phyloP scores from a whole-genome alignment of 1,284 basidiomycete species.

The Rhodotorula sp. region DNA sequence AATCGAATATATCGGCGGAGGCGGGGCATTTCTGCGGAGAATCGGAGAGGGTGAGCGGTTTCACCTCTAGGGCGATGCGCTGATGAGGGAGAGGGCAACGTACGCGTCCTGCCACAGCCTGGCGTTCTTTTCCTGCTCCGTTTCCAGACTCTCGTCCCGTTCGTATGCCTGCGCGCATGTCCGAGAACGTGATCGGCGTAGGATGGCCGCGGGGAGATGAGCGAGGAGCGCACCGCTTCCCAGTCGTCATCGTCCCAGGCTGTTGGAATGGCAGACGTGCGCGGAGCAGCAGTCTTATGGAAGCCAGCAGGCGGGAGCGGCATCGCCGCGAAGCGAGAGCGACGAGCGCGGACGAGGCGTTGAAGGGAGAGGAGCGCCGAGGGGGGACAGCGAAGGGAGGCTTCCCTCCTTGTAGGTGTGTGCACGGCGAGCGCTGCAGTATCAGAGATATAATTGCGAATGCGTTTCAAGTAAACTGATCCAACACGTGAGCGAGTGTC shows the following conservation, averaged over 20 bases:
- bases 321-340: neutral
- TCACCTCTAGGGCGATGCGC: too few species aligned
- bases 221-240: conserved; percentile 7
- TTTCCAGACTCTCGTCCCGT: neutral
- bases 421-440: neutral
- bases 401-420: too few species aligned
- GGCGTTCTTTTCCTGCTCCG: conserved; percentile 10
- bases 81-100: neutral
- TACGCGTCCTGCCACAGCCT: conserved; percentile 32
- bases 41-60: neutral
- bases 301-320: conserved; percentile 3
- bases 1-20: conserved; percentile 20
- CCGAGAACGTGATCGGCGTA: neutral
- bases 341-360: neutral
- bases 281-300: neutral
- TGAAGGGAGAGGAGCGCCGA: neutral
- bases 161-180: conserved; percentile 14
- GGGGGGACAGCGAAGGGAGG: neutral
- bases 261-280: neutral
- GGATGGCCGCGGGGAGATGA: neutral
- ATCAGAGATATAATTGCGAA: too few species aligned
- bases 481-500: neutral
- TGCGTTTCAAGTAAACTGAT: neutral
- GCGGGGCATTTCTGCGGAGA: conserved; percentile 5
- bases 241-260: conserved; percentile 5